Evolutionary conservation across 305 asterid species (phyloP).

Genomic region (Coffea humblotiana): DNA sequence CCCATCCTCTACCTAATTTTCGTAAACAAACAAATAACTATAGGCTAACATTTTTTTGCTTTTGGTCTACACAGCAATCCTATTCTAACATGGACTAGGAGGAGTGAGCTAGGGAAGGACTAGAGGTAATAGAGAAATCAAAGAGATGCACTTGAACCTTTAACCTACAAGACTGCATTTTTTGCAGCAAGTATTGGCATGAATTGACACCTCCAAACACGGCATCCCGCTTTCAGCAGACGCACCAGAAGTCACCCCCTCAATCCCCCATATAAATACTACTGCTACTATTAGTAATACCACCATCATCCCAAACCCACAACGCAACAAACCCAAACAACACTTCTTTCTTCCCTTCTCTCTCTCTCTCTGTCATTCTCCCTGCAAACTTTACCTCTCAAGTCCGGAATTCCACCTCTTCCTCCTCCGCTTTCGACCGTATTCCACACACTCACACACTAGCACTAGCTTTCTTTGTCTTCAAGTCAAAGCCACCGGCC

Average conservation of each 20-base stretch:
- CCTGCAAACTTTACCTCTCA: background rate
- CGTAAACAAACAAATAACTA: no score
- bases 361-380: background rate
- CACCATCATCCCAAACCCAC: background rate
- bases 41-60: no score
- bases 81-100: no score
- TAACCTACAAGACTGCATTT: no score
- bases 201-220: constrained; percentile 1
- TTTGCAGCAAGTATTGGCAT: no score
- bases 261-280: background rate
- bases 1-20: no score
- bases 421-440: background rate
- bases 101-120: no score
- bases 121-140: no score
- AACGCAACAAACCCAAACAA: background rate
- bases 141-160: no score
- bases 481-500: constrained; percentile 5
- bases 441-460: background rate
- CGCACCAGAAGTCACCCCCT: background rate
- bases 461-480: constrained; percentile 11
- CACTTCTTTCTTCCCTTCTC: background rate
- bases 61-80: no score
- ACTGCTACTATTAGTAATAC: background rate
- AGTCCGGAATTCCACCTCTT: no score
- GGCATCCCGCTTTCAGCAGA: constrained; percentile 5